phyloP scores from a whole-genome alignment of 208 protist species.

The Trypanosoma cruzi region DNA sequence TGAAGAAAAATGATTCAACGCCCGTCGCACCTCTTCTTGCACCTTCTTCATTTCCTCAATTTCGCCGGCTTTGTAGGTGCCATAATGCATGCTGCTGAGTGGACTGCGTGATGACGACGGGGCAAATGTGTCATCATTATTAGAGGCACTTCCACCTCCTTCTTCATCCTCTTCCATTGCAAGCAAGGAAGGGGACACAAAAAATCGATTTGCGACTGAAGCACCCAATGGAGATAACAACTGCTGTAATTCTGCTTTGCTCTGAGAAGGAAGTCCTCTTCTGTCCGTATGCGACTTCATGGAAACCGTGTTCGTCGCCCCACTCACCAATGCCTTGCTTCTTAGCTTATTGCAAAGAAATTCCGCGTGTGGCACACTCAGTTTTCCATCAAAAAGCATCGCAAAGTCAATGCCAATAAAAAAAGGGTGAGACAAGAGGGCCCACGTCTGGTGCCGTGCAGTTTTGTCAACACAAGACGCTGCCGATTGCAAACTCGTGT shows the following conservation, averaged over 20 bases:
- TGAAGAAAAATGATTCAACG: neutral
- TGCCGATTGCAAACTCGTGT: slow-evolving; percentile 31
- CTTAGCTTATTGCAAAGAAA: slow-evolving; percentile 42
- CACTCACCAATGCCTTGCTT: slow-evolving; percentile 42
- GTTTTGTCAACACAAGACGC: slow-evolving; percentile 26
- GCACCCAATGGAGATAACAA: neutral
- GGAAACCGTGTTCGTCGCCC: neutral
- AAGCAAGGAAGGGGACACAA: neutral
- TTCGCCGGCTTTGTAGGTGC: neutral
- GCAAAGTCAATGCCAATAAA: slow-evolving; percentile 44
- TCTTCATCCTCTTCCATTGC: neutral
- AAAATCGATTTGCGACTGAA: neutral
- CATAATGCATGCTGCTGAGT: neutral
- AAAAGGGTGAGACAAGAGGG: slow-evolving; percentile 72
- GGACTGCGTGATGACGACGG: neutral
- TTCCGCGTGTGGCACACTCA: slow-evolving; percentile 36
- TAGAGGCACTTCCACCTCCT: neutral
- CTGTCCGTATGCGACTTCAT: neutral
- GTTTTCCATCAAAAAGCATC: slow-evolving; percentile 70
- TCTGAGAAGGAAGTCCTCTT: neutral
- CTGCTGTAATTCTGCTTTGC: neutral
- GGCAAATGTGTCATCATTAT: neutral
- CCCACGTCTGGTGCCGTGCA: slow-evolving; percentile 41
- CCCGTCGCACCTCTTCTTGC: neutral
- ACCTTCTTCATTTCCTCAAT: neutral